Base-by-base conservation (phyloP, 805 yeast genomes). In the Saccharomycopsis selenospora region DNA sequence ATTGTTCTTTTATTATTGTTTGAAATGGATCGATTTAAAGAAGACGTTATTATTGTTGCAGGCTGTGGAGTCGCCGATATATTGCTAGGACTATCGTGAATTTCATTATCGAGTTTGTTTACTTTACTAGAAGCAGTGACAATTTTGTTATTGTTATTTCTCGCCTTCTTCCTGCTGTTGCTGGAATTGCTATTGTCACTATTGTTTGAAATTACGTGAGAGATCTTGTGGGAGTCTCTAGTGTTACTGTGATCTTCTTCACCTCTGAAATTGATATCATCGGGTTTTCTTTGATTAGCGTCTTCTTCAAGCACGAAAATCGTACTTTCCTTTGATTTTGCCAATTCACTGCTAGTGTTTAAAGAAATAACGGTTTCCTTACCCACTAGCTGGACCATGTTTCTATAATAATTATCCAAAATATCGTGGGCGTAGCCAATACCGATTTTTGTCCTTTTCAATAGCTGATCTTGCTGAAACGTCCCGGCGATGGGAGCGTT, bases 321-420 rank as follows among this genome's bases (percentile, higher is more conserved):
- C 8, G 22, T n/a, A 3, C 17, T 4, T 4, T n/a, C 17, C n/a
- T 40, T 40, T 14, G 27, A 24, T 25, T 26, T 24, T 11, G 27
- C 24, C 18, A 40, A 20, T 8, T 22, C 17, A 13, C 26, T 24
- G 22, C 17, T 40, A 6, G 43, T 20, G 5, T 40, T 23, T 25
- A 40, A 40, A 25, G 56, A 59, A 22, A 42, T 28, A 3, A 29
- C 10, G 2, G 29, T 20, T 28, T 55, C 55, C 28, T 57, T 62
- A 1, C 83, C 83, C 3, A 76, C 76, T 18, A 77, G 54, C 22
- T 65, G 65, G 8, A 77, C 66, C 71, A 77, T 75, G 52, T 72
- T 70, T 29, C 61, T 62, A 50, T 77, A 78, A 51, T 76, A 77
- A 42, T 70, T 56, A 43, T 72, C 71, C 36, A 78, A 54, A 6